phyloP scores from a whole-genome alignment of 768 basidiomycete species.

The Lactarius trivialis region DNA sequence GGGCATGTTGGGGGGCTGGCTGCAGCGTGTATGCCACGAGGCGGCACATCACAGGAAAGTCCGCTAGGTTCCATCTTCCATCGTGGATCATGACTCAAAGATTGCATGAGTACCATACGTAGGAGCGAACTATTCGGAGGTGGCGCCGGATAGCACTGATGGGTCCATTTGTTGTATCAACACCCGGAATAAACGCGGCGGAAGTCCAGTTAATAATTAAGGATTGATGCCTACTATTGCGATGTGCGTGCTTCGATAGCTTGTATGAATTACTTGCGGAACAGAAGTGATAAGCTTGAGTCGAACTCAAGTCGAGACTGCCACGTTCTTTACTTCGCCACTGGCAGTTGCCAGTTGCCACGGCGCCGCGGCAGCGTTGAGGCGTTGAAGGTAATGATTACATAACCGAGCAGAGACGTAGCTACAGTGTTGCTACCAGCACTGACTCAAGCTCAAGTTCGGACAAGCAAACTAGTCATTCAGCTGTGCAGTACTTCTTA shows the following conservation, averaged over 20 bases:
- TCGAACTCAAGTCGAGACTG: neutral
- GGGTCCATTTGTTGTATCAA: neutral
- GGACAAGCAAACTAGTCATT: too few relatives aligned
- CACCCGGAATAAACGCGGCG: slow-evolving; percentile 2
- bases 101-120: neutral
- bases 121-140: slow-evolving; percentile 9
- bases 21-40: slow-evolving; percentile 22
- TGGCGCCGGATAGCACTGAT: neutral
- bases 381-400: neutral
- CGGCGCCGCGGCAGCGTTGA: neutral
- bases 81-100: slow-evolving; percentile 10
- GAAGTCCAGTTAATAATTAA: slow-evolving; percentile 6
- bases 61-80: slow-evolving; percentile 10
- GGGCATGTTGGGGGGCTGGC: slow-evolving; percentile 16
- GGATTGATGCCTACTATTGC: too few relatives aligned
- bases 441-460: too few relatives aligned
- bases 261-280: slow-evolving; percentile 13
- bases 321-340: neutral
- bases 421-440: too few relatives aligned
- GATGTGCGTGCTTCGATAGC: neutral
- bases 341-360: neutral
- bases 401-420: neutral
- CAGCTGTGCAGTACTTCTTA: too few relatives aligned
- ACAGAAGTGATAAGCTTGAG: neutral
- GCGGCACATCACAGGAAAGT: slow-evolving; percentile 2